Conservation (phyloP, 306 rosid species). For the Fagus sylvatica region DNA sequence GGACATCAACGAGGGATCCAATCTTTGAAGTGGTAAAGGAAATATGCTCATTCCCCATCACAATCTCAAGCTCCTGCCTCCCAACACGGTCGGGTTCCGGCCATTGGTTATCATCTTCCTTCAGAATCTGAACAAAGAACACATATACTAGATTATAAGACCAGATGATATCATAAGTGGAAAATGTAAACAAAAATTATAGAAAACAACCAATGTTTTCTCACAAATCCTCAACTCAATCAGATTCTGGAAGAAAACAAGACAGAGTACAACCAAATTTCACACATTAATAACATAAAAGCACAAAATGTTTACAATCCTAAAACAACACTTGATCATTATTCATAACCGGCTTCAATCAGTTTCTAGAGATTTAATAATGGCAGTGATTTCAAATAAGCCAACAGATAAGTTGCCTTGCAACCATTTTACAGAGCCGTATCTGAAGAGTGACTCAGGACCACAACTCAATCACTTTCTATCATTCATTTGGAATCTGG, state of each 20-base stretch:
- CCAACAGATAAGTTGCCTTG: neutral
- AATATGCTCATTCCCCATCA: constrained; percentile 96
- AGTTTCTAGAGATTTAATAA: neutral
- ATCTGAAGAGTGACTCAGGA: neutral
- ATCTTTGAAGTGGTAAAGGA: constrained; percentile 97
- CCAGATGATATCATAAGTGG: neutral
- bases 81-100: constrained; percentile 97
- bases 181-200: neutral
- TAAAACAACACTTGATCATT: no score
- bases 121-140: constrained; percentile 63
- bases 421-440: neutral
- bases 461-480: no score
- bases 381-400: neutral
- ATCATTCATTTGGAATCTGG: no score
- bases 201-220: no score
- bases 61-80: constrained; percentile 96
- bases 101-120: constrained; percentile 98
- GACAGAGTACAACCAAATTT: no score
- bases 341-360: neutral
- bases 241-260: no score
- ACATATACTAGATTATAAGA: constrained; percentile 5
- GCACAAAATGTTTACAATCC: neutral
- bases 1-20: constrained; percentile 96
- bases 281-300: neutral
- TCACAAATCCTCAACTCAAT: neutral